phyloP scores from a whole-genome alignment of 2,329 filamentous ascomycete species.

The Raffaelea ambrosiae region DNA sequence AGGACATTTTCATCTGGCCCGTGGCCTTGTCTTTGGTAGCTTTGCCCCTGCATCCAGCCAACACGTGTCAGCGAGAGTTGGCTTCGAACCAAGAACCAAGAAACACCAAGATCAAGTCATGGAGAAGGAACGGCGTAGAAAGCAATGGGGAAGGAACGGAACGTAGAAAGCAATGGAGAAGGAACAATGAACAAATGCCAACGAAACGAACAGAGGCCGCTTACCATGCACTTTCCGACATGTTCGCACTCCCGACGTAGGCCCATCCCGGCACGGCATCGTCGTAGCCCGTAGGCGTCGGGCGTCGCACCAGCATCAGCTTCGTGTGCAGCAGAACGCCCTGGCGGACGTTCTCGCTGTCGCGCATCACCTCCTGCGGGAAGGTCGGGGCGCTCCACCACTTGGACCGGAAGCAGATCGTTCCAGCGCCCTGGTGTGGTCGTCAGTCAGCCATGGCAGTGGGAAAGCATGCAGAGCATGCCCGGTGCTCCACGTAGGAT shows the following conservation, averaged over 20 bases:
- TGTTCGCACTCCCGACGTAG: conserved; percentile 84
- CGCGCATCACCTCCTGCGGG: conserved; percentile 61
- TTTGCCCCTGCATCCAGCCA: too few relatives aligned
- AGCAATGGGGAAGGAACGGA: too few relatives aligned
- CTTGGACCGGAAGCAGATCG: conserved; percentile 67
- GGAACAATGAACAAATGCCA: too few relatives aligned
- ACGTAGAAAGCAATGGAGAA: too few relatives aligned
- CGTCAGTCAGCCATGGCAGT: conserved; percentile 12
- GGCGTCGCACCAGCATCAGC: conserved; percentile 44
- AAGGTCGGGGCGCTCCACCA: conserved; percentile 67
- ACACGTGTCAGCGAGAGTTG: too few relatives aligned
- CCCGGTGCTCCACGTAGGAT: too few relatives aligned
- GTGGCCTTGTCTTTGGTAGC: conserved; percentile 61
- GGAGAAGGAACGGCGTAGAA: too few relatives aligned
- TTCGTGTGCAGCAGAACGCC: conserved; percentile 88
- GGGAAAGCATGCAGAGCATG: too few relatives aligned
- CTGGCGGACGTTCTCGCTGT: conserved; percentile 61
- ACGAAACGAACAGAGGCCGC: conserved; percentile 15
- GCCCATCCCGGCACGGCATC: conserved; percentile 49
- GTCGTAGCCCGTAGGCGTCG: conserved; percentile 1
- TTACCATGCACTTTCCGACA: conserved; percentile 89
- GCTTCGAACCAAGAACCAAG: too few relatives aligned
- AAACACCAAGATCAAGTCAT: too few relatives aligned
- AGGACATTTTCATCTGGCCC: conserved; percentile 65
- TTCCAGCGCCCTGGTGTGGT: conserved; percentile 57